Evolutionary conservation across 768 basidiomycete species (phyloP).

Genomic region (Leccinum disarticulatum): DNA sequence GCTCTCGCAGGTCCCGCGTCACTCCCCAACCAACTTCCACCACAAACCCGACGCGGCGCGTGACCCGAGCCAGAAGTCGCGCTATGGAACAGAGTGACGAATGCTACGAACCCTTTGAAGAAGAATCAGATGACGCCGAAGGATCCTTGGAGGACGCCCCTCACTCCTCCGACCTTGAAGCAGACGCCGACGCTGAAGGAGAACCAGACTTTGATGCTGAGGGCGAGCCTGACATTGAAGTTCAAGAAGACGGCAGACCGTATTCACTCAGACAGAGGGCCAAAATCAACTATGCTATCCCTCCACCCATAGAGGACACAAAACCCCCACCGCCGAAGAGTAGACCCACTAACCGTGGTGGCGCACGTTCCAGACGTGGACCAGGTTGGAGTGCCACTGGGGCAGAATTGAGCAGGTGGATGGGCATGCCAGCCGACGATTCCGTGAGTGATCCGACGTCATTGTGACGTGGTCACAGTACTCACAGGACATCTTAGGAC

Average conservation of each 20-base stretch:
- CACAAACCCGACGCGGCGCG: constrained; percentile 4
- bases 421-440: constrained; percentile 72
- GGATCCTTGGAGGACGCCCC: constrained; percentile 58
- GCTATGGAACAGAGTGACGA: constrained; percentile 46
- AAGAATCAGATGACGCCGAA: constrained; percentile 53
- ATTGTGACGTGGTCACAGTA: neutral
- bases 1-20: constrained; percentile 21
- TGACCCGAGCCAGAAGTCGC: constrained; percentile 28
- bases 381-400: constrained; percentile 80
- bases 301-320: constrained; percentile 77
- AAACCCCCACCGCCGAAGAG: constrained; percentile 34
- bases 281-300: constrained; percentile 77
- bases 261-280: constrained; percentile 66
- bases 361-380: constrained; percentile 42
- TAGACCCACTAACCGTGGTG: constrained; percentile 41
- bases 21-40: constrained; percentile 23
- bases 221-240: constrained; percentile 39
- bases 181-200: constrained; percentile 37
- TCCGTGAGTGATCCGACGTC: constrained; percentile 46
- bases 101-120: constrained; percentile 48
- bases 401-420: constrained; percentile 74
- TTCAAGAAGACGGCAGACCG: constrained; percentile 38
- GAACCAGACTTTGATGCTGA: constrained; percentile 42
- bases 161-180: constrained; percentile 39
- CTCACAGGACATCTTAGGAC: constrained; percentile 44